These are phyloP conservation scores for Acanthamoeba castellanii DNA, from an alignment of 208 protist genomes.

Conservation along the genomic window DNA sequence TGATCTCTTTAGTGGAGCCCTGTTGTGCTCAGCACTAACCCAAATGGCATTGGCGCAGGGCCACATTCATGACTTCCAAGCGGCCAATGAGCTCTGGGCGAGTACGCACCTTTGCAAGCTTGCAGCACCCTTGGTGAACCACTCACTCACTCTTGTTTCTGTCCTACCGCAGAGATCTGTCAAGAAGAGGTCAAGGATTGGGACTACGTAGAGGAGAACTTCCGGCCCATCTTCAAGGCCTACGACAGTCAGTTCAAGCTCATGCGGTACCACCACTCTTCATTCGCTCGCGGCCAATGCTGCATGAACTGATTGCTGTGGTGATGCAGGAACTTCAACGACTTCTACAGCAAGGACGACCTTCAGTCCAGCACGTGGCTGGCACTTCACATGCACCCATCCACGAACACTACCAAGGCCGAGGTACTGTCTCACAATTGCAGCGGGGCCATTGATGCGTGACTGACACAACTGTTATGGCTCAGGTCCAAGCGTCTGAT, in stretches of 20 bases:
- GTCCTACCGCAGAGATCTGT: background rate
- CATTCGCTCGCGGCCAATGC: too few species aligned
- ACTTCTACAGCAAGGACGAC: constrained; percentile 68
- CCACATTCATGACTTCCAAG: constrained; percentile 44
- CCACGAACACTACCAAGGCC: background rate
- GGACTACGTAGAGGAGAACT: constrained; percentile 50
- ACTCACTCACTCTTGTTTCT: background rate
- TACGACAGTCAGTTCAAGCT: constrained; percentile 27
- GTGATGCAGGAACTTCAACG: background rate
- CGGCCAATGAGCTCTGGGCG: constrained; percentile 7
- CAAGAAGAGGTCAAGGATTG: constrained; percentile 32
- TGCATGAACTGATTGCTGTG: too few species aligned
- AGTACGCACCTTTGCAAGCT: background rate
- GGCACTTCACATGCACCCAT: constrained; percentile 18
- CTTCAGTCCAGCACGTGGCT: constrained; percentile 40
- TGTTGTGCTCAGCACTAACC: background rate
- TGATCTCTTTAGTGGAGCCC: background rate
- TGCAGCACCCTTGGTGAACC: background rate
- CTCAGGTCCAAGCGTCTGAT: background rate
- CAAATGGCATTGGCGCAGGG: background rate
- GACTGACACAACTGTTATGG: background rate
- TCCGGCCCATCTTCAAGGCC: constrained; percentile 28
- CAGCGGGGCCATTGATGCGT: background rate
- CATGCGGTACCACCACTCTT: background rate
- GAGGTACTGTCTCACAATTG: background rate